These are phyloP conservation scores for Alternaria infectoria DNA, from an alignment of 2,329 filamentous ascomycete species.

Conservation along the genomic window DNA sequence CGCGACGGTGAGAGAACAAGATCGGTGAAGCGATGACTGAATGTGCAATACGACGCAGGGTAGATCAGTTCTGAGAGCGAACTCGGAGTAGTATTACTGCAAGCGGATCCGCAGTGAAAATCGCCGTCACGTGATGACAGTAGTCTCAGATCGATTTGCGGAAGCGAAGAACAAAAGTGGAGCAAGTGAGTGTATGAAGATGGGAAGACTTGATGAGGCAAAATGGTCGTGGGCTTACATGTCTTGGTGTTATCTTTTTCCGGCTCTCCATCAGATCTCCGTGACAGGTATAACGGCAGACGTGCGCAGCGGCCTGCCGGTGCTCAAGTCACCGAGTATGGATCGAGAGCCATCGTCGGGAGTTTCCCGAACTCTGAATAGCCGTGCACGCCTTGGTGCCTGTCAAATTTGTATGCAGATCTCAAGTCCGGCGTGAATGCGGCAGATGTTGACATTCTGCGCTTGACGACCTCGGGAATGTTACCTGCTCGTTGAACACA, in stretches of 20 bases:
- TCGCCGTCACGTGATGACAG: constrained; percentile 3
- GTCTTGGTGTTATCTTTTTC: not conserved
- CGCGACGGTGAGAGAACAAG: not conserved
- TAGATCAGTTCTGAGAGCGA: not conserved
- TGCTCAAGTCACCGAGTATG: not conserved
- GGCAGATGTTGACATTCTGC: not conserved
- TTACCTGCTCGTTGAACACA: not conserved
- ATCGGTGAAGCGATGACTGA: not conserved
- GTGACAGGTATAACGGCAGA: not conserved
- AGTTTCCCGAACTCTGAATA: not conserved
- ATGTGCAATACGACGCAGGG: too few species aligned
- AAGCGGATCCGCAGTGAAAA: constrained; percentile 1
- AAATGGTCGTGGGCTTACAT: not conserved
- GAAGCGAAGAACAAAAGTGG: not conserved
- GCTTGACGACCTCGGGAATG: not conserved
- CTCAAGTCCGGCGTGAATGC: not conserved
- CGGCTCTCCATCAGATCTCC: constrained; percentile 18
- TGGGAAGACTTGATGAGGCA: not conserved
- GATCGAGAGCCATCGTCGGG: fast-evolving
- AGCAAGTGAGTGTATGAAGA: not conserved
- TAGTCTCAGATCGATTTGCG: not conserved
- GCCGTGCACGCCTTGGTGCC: not conserved
- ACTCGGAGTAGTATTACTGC: not conserved
- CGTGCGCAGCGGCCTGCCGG: not conserved
- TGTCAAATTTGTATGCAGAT: not conserved